Evolutionary conservation across 768 basidiomycete genomes (phyloP), one percentile per base, ranked within the genome.

Genomic region (Pisolithus microcarpus): DNA sequence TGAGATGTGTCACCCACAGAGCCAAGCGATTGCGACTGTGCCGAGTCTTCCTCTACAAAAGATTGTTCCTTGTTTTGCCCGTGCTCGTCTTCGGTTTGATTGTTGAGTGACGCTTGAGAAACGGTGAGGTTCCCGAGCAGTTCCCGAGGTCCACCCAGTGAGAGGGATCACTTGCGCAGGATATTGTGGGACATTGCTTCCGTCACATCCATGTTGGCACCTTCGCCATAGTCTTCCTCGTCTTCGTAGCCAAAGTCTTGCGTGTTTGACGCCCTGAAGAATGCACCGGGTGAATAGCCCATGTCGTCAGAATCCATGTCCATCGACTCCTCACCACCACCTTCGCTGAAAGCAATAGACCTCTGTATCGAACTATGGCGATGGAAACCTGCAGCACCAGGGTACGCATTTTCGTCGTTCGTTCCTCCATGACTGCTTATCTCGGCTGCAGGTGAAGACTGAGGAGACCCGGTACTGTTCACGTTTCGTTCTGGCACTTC

Each of bases 201-300:
- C 3, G 87, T 90, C 50, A 88, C 74, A 30, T 89, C 87, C 86
- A 89, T 87, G 51, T 80, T 80, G 30, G 80, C 80, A 16, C 70
- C 73, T n/a, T 64, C 65, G 21, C 51, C 59, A 10, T 56, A 55
- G 34, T 50, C 50, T 7, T 65, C 59, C 28, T 52, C 37, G 51
- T 79, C 74, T 30, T 67, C 62, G 43, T 65, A 61, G 19, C 63
- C 65, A 44, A 66, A 61, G 21, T 65, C 69, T 4, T 24, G 52
- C 31, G 65, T 62, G 23, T 51, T 43, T n/a, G 70, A 71, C n/a
- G 72, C 70, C 37, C 68, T 58, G 50, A 75, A 67, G 56, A 79
- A 78, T 5, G 72, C 71, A 19, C 70, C 67, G n/a, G 78, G 75
- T 10, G 71, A 73, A 38, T 75, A 71, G 13, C 75, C 72, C 10